Conservation (phyloP, 306 rosid species). For the Canavalia gladiata region DNA sequence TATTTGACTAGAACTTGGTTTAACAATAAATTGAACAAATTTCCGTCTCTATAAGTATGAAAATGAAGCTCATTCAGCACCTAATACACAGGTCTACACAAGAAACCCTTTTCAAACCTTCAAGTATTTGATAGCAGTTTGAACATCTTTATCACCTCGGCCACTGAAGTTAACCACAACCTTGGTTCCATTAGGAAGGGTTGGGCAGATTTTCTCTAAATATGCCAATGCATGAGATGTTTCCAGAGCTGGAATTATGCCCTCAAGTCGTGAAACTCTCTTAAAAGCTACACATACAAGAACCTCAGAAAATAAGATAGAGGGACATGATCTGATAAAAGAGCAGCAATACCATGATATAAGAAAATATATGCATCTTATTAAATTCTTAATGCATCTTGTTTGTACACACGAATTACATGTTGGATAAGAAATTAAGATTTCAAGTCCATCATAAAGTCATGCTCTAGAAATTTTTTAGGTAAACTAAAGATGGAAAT, state of each 20-base stretch:
- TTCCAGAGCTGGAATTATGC: constrained; percentile 96
- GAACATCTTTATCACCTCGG: constrained; percentile 96
- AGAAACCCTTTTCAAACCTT: constrained; percentile 59
- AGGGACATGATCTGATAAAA: constrained; percentile 16
- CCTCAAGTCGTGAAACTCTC: constrained; percentile 86
- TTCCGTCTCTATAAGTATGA: constrained; percentile 9
- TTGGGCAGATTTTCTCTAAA: constrained; percentile 83
- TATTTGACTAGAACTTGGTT: constrained; percentile 36
- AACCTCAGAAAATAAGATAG: neutral
- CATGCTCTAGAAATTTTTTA: constrained; percentile 10
- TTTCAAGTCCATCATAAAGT: neutral
- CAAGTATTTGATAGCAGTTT: constrained; percentile 88
- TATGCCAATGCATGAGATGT: constrained; percentile 97
- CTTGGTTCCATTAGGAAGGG: constrained; percentile 76
- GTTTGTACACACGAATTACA: neutral
- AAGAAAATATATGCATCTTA: neutral
- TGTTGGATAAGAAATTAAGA: constrained; percentile 13
- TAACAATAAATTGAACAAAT: constrained; percentile 21
- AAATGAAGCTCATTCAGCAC: constrained; percentile 42
- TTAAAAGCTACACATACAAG: constrained; percentile 71
- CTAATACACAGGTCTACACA: constrained; percentile 16
- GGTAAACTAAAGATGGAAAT: constrained; percentile 20
- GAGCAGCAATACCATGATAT: constrained; percentile 11
- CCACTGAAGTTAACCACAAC: constrained; percentile 94
- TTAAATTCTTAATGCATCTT: neutral